Conservation (phyloP, 192 early-diverging fungal genomes). For the Podila epigama region DNA sequence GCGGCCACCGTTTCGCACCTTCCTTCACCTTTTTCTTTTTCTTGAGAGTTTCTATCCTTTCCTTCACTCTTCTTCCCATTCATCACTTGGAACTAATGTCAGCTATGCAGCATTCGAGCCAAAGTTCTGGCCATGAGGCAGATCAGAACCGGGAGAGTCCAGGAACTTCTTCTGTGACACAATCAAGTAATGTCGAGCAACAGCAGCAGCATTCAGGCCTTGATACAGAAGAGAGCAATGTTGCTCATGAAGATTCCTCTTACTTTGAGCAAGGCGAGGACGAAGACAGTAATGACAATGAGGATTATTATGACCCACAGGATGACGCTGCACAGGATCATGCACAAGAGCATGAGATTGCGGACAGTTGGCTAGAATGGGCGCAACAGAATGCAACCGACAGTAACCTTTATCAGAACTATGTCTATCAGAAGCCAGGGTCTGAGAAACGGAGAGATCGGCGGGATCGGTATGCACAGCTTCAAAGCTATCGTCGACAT, state of each 20-base stretch:
- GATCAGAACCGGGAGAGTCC: background rate
- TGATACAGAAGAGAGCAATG: background rate
- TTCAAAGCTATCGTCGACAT: constrained; percentile 4
- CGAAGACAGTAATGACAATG: constrained; percentile 4
- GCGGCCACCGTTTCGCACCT: background rate
- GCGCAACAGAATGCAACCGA: constrained; percentile 21
- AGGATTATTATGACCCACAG: constrained; percentile 43
- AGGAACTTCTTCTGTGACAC: background rate
- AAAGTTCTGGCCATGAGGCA: background rate
- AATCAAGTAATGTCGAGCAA: background rate
- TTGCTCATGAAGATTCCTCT: background rate
- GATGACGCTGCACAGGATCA: constrained; percentile 21
- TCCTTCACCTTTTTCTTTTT: too few species aligned
- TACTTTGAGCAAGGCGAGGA: constrained; percentile 8
- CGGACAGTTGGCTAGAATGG: constrained; percentile 46
- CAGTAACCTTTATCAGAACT: constrained; percentile 16
- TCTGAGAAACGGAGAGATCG: constrained; percentile 29
- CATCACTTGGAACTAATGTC: background rate
- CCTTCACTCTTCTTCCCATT: background rate
- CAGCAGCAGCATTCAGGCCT: too few species aligned
- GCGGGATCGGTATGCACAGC: constrained; percentile 4
- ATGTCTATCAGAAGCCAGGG: constrained; percentile 30
- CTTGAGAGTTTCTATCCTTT: too few species aligned
- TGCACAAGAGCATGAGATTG: constrained; percentile 31
- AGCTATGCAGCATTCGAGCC: background rate